A percentile compares a stretch with the other conserved stretches of the same genome.
Conservation (phyloP, 768 basidiomycete species). For the Mycena albidolilacea region DNA sequence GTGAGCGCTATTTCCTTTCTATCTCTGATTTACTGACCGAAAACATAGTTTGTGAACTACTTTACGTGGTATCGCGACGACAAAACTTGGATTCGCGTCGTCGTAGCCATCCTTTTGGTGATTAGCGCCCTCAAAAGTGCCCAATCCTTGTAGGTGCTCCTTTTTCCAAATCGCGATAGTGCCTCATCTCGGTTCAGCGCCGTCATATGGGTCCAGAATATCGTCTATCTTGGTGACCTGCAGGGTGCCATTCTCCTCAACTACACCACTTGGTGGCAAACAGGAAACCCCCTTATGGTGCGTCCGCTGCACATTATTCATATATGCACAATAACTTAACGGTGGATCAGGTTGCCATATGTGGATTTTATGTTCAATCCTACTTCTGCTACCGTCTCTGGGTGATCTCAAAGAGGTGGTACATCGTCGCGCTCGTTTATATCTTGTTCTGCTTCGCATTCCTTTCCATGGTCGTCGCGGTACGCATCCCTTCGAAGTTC, state of each 20-base stretch:
- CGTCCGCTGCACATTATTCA: conserved; percentile 1
- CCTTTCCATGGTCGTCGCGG: conserved; percentile 45
- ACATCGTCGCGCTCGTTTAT: conserved; percentile 43
- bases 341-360: conserved; percentile 46
- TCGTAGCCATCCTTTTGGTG: background rate
- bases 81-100: background rate
- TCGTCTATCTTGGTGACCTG: conserved; percentile 47
- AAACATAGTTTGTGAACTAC: conserved; percentile 9
- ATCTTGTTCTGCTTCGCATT: conserved; percentile 47
- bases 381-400: conserved; percentile 52
- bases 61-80: conserved; percentile 5
- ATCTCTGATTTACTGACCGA: background rate
- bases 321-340: background rate
- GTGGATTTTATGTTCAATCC: conserved; percentile 50
- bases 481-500: conserved; percentile 32
- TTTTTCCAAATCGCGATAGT: background rate
- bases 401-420: conserved; percentile 45
- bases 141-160: conserved; percentile 47
- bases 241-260: conserved; percentile 48
- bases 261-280: conserved; percentile 53
- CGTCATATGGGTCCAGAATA: conserved; percentile 48
- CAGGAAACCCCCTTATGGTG: conserved; percentile 50
- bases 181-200: conserved; percentile 39
- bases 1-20: background rate
- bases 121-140: conserved; percentile 45